Evolutionary conservation across 306 rosid species (phyloP).

Genomic region (Castanopsis chinensis): DNA sequence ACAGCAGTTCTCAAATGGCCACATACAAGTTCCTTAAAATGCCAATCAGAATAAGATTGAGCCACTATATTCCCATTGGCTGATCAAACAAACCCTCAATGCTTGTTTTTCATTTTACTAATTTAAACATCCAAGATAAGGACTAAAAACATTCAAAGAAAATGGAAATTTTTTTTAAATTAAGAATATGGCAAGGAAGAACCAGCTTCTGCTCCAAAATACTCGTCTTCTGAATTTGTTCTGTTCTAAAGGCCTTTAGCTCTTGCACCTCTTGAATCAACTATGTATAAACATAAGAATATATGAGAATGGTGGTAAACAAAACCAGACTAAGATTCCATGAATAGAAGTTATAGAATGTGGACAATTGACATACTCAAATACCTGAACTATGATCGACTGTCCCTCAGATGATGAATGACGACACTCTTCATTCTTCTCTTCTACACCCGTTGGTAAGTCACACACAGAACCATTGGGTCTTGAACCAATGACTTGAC

Average conservation of each 20-base stretch:
- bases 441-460: slow-evolving; percentile 9
- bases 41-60: slow-evolving; percentile 1
- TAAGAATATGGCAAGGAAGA: slow-evolving; percentile 15
- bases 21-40: not conserved
- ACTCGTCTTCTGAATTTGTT: slow-evolving; percentile 35
- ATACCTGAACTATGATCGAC: slow-evolving; percentile 38
- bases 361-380: not conserved
- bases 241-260: slow-evolving; percentile 34
- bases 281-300: slow-evolving; percentile 27
- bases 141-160: slow-evolving; percentile 10
- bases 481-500: too few relatives aligned
- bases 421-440: slow-evolving; percentile 28
- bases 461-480: too few relatives aligned
- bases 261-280: slow-evolving; percentile 52
- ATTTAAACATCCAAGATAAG: slow-evolving; percentile 3
- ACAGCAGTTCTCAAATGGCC: not conserved
- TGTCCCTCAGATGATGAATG: slow-evolving; percentile 26
- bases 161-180: slow-evolving; percentile 11
- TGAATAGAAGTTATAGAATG: not conserved
- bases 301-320: not conserved
- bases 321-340: not conserved
- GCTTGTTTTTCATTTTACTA: not conserved
- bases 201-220: slow-evolving; percentile 62
- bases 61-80: not conserved
- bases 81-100: slow-evolving; percentile 6